Percentiles rank a stretch among this genome's conserved stretches.
These are phyloP conservation scores for Collybia nuda DNA, from an alignment of 768 basidiomycete species.

Conservation along the genomic window DNA sequence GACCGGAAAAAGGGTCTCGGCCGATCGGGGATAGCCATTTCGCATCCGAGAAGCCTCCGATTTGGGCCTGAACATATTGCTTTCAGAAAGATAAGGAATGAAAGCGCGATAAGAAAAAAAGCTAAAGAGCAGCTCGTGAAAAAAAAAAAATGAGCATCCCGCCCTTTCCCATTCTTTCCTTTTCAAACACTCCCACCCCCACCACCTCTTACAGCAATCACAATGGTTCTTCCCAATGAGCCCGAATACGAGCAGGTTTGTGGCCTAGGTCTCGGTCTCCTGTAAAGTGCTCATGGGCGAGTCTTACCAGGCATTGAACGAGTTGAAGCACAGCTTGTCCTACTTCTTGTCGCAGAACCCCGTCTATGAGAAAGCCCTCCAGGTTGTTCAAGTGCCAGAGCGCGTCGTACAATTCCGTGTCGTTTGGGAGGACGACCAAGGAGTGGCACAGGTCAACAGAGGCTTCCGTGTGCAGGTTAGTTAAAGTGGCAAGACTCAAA, in stretches of 20 bases:
- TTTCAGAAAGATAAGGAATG: constrained; percentile 10
- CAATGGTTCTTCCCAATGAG: constrained; percentile 50
- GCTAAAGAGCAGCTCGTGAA: constrained; percentile 1
- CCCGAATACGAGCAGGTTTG: constrained; percentile 71
- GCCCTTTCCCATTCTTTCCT: background rate
- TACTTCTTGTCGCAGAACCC: constrained; percentile 69
- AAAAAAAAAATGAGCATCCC: background rate
- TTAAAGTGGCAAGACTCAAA: background rate
- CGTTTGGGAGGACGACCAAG: constrained; percentile 74
- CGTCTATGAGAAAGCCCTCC: constrained; percentile 65
- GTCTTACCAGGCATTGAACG: constrained; percentile 52
- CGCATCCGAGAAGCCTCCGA: constrained; percentile 8
- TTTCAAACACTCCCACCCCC: background rate
- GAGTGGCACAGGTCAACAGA: constrained; percentile 63
- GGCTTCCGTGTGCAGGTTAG: constrained; percentile 73
- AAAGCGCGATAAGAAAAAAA: constrained; percentile 7
- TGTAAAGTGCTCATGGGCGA: background rate
- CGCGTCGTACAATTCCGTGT: constrained; percentile 69
- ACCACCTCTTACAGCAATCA: constrained; percentile 4
- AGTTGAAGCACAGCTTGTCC: constrained; percentile 61
- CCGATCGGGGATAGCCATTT: constrained; percentile 11
- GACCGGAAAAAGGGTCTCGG: constrained; percentile 4
- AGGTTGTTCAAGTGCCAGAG: constrained; percentile 59
- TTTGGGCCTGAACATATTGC: background rate
- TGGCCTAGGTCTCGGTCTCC: background rate